Percentiles rank a stretch among this genome's conserved stretches.
phyloP scores from a whole-genome alignment of 495 filamentous ascomycete species.

The Lichenothelia convexa region DNA sequence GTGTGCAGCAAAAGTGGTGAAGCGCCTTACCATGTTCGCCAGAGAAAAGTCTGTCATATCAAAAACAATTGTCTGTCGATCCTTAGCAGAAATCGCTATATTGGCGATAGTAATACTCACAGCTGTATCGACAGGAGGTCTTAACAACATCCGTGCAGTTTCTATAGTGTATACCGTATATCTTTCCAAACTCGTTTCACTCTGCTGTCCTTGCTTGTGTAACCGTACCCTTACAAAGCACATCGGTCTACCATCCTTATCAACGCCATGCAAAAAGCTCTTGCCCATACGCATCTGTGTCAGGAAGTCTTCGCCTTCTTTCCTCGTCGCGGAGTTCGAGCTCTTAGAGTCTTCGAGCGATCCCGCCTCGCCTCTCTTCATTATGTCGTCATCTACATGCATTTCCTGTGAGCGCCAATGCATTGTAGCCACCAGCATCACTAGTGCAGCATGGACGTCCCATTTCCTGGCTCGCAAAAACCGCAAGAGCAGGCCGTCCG shows the following conservation, averaged over 20 bases:
- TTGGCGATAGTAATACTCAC: conserved; percentile 33
- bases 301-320: conserved; percentile 66
- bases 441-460: conserved; percentile 80
- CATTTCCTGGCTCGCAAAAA: conserved; percentile 91
- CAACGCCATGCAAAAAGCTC: conserved; percentile 76
- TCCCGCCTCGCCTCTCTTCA: conserved; percentile 54
- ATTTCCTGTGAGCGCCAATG: conserved; percentile 71
- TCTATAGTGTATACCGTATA: conserved; percentile 94
- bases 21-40: conserved; percentile 66
- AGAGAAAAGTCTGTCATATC: conserved; percentile 88
- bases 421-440: conserved; percentile 91
- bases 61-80: conserved; percentile 57
- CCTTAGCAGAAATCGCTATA: not conserved
- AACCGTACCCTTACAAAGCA: conserved; percentile 70
- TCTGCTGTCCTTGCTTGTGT: conserved; percentile 68
- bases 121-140: conserved; percentile 71
- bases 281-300: conserved; percentile 80
- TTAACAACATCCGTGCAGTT: conserved; percentile 67
- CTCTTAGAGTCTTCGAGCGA: conserved; percentile 41
- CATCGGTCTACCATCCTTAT: conserved; percentile 72
- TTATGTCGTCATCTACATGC: conserved; percentile 74
- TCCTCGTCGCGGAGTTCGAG: conserved; percentile 34
- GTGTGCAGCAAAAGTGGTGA: conserved; percentile 53
- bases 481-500: conserved; percentile 69
- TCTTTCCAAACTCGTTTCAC: conserved; percentile 56